Conservation (phyloP, 1,284 basidiomycete genomes). For the Cystobasidiaceae sp. region DNA sequence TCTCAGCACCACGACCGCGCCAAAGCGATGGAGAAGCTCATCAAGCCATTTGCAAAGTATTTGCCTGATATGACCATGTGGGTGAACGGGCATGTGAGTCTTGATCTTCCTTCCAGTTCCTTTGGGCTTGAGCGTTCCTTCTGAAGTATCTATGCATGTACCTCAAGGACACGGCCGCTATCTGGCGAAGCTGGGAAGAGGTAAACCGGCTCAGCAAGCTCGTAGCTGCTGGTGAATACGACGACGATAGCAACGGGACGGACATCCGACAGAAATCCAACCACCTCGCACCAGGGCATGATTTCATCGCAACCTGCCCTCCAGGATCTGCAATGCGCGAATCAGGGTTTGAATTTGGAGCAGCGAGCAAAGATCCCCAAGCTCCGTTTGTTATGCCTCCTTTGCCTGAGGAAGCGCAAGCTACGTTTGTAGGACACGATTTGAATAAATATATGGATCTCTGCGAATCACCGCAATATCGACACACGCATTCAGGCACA, state of each 20-base stretch:
- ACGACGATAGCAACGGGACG: background rate
- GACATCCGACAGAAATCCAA: background rate
- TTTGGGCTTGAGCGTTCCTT: too few species aligned
- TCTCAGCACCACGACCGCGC: conserved; percentile 39
- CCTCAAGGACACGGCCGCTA: conserved; percentile 34
- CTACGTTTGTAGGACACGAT: conserved; percentile 33
- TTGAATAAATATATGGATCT: conserved; percentile 39
- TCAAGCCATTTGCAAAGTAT: conserved; percentile 33
- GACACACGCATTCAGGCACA: conserved; percentile 39
- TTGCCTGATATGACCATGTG: conserved; percentile 40
- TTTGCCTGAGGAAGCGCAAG: conserved; percentile 6
- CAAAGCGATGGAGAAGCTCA: conserved; percentile 35
- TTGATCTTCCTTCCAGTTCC: too few species aligned
- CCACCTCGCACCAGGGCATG: background rate
- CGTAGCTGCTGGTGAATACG: conserved; percentile 7
- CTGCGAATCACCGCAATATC: conserved; percentile 41
- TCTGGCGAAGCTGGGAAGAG: conserved; percentile 37
- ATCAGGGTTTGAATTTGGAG: conserved; percentile 37
- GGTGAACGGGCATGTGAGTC: conserved; percentile 38
- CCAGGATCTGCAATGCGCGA: conserved; percentile 34
- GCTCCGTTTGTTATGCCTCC: conserved; percentile 34
- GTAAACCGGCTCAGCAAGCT: conserved; percentile 32
- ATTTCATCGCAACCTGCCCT: conserved; percentile 33
- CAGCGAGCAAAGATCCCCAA: conserved; percentile 9
- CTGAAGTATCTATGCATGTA: background rate